Evolutionary conservation across 805 yeast species (phyloP), one percentile per base, ranked within the genome.

Genomic region (Lipomyces oligophaga): DNA sequence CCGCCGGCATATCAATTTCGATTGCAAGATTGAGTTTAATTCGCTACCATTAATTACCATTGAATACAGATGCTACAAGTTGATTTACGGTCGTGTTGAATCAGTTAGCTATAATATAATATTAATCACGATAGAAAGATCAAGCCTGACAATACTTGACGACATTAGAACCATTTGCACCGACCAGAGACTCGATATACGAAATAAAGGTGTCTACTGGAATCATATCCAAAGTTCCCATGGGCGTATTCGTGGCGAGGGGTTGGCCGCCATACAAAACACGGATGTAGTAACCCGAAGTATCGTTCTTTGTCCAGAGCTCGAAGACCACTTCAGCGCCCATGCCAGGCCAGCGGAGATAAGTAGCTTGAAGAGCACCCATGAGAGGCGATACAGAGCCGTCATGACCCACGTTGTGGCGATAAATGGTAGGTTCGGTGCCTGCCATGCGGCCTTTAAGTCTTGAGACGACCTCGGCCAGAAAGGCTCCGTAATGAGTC

Each of bases 331-430:
- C 57, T 41, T 71, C 71, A 21, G 75, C 53, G n/a, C 74, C 76
- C 74, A 71, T 70, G 5, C 74, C 76, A 11, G 76, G 76, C 76
- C 76, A 71, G 53, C 72, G 63, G 47, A 71, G 63, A 18, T 48
- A 47, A 15, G 58, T 56, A 20, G 67, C 57, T 25, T 68, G 67
- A 18, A 71, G 60, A 22, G 70, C 63, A 1, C 69, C 69, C 10
- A 69, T 58, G 33, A 66, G 50, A 4, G 63, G 66, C 5, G 66
- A 53, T 33, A 69, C 45, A 16, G 72, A 63, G 21, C 76, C 70
- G 59, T 70, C 71, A 56, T 72, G 75, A 2, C 71, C 74, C 52
- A 71, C 62, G 41, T 67, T 70, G 50, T 71, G 75, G 38, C 63
- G 65, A 57, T 68, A 71, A 43, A 58, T 61, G 30, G 64, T 41